These are phyloP conservation scores for Sedum album DNA, from an alignment of 164 flowering plant genomes.

Conservation along the genomic window DNA sequence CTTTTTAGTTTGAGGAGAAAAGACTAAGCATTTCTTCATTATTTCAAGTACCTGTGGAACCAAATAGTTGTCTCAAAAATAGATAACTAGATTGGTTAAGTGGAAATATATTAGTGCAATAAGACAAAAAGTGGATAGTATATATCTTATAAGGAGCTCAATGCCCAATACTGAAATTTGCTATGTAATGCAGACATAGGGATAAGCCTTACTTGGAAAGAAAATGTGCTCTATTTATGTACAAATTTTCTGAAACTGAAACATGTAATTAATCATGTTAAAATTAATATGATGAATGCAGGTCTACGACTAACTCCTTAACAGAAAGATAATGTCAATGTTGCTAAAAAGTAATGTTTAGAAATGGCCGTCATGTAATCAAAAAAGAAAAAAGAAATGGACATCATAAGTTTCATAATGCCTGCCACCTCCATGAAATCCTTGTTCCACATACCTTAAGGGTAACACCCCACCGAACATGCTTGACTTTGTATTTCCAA, in stretches of 20 bases:
- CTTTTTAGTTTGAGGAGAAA: slow-evolving; percentile 28
- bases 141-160: too few relatives aligned
- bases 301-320: neutral
- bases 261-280: neutral
- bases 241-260: neutral
- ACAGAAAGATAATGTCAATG: too few relatives aligned
- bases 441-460: slow-evolving; percentile 44
- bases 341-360: too few relatives aligned
- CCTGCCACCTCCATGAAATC: neutral
- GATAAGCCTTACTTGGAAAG: too few relatives aligned
- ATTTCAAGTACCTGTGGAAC: slow-evolving; percentile 62
- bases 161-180: too few relatives aligned
- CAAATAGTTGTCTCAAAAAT: neutral
- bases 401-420: neutral
- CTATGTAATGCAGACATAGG: too few relatives aligned
- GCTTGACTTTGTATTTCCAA: slow-evolving; percentile 79
- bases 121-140: neutral
- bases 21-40: slow-evolving; percentile 52
- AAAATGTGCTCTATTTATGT: neutral
- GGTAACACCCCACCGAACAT: slow-evolving; percentile 78
- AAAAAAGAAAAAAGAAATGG: too few relatives aligned
- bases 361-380: too few relatives aligned
- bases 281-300: neutral
- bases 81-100: neutral
- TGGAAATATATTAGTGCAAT: neutral